Base-by-base conservation (phyloP, 495 filamentous ascomycete genomes). In the Tuber magnatum region DNA sequence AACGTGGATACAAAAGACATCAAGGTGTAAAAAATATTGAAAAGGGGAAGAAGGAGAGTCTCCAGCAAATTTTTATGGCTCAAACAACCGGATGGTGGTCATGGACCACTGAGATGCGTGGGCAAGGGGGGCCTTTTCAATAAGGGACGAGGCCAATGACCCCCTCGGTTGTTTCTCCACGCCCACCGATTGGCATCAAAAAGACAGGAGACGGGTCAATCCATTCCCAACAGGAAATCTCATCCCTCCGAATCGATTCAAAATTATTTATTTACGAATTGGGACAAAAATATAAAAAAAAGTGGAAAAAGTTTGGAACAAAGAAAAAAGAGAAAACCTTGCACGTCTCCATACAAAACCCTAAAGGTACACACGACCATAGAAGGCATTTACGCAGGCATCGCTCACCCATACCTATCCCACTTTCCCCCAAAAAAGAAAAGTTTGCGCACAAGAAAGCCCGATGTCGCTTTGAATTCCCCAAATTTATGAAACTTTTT, bases 391-490 rank as follows among this genome's bases (percentile, higher is more conserved):
- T 32, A 65, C 28, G 28, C 4, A 35, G 56, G 28, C 16, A 18
- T 28, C n/a, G 24, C 46, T 10, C n/a, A 61, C 28, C 51, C 51
- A 61, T 61, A 16, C 51, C 56, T 18, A 65, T 35, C 56, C 56
- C 56, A 28, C 56, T 35, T 65, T 65, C 35, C 28, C 28, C 28
- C 32, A 51, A 51, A 51, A 51, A 35, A 12, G 3, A 14, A 32
- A 35, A n/a, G 56, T 35, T 65, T 65, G 7, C 69, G 68, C 78
- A 77, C 74, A 77, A 75, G 46, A 79, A 79, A 79, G 76, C 70
- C 77, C 76, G 69, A 73, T 61, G 72, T 73, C 73, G 71, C 78
- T 79, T 79, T 72, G 69, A 79, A 79, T 70, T 75, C 75, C 77
- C 77, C 72, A 75, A 71, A 71, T 79, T 79, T 79, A 71, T 68